Percentiles rank a stretch among this genome's conserved stretches.
Conservation (phyloP, 225 moss, liverwort and hornwort genomes). For the Antitrichia curtipendula region DNA sequence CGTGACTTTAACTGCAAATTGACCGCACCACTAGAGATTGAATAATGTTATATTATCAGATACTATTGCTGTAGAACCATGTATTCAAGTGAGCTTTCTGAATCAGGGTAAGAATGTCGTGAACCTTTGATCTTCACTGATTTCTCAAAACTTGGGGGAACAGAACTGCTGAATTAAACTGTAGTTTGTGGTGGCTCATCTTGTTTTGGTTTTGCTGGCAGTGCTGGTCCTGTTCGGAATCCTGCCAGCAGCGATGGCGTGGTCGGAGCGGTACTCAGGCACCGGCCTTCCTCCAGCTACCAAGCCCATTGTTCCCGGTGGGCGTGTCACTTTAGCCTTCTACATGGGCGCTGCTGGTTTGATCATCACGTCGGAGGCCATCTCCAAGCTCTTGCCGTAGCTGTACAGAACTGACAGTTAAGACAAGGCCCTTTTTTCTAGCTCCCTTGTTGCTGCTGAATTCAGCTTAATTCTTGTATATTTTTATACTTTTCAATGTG, state of each 20-base stretch:
- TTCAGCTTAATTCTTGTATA: neutral
- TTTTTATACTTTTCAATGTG: neutral
- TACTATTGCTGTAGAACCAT: neutral
- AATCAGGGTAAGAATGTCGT: neutral
- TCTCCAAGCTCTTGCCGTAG: conserved; percentile 34
- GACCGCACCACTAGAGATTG: no score
- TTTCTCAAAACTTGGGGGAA: neutral
- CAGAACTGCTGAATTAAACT: neutral
- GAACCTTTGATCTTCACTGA: neutral
- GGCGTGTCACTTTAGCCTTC: conserved; percentile 44
- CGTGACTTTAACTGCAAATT: neutral
- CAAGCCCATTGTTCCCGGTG: conserved; percentile 69
- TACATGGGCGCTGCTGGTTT: conserved; percentile 59
- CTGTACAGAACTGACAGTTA: neutral
- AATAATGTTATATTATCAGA: neutral
- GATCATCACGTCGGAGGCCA: conserved; percentile 54
- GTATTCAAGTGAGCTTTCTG: neutral
- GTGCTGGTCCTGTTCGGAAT: conserved; percentile 90
- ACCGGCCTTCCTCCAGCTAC: conserved; percentile 27
- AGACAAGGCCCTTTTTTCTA: neutral
- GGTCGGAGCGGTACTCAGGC: conserved; percentile 84
- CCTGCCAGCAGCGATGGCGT: conserved; percentile 89
- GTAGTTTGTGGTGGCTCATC: neutral
- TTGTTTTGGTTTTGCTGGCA: neutral
- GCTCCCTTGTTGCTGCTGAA: neutral